Conservation (phyloP, 148 eudicot genomes). For the Tetragonia tetragonoides region DNA sequence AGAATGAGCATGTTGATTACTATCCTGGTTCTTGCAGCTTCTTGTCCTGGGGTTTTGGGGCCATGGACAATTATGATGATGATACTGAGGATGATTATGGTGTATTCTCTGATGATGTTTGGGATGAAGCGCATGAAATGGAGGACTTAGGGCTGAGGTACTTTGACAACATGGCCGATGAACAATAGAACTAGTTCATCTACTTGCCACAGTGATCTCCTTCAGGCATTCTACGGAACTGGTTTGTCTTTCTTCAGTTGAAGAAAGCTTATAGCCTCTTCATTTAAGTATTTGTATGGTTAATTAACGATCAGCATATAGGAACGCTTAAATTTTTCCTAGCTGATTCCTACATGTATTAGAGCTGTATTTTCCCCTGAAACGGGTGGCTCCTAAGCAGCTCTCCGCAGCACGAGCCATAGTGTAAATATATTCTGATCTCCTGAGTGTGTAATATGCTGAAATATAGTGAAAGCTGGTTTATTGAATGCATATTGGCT, state of each 20-base stretch:
- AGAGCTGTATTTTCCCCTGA: constrained; percentile 4
- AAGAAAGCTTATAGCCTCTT: background rate
- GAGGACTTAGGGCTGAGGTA: constrained; percentile 48
- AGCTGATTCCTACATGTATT: background rate
- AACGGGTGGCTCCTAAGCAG: background rate
- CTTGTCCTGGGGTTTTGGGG: constrained; percentile 40
- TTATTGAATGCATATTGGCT: background rate
- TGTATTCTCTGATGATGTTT: constrained; percentile 25
- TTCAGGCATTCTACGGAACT: background rate
- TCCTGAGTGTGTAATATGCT: background rate
- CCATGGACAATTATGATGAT: constrained; percentile 24
- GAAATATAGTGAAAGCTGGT: background rate
- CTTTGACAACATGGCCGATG: constrained; percentile 25
- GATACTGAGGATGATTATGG: constrained; percentile 31
- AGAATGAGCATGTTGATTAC: constrained; percentile 29
- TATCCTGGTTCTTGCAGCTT: constrained; percentile 39
- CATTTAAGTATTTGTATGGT: background rate
- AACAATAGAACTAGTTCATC: background rate
- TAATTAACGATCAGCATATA: background rate
- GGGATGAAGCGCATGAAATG: constrained; percentile 32
- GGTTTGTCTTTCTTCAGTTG: background rate
- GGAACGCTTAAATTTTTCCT: background rate
- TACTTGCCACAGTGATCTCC: background rate
- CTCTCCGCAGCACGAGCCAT: background rate
- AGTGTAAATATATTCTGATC: background rate